These are phyloP conservation scores for Fraxinus baroniana DNA, from an alignment of 305 asterid genomes.

Conservation along the genomic window DNA sequence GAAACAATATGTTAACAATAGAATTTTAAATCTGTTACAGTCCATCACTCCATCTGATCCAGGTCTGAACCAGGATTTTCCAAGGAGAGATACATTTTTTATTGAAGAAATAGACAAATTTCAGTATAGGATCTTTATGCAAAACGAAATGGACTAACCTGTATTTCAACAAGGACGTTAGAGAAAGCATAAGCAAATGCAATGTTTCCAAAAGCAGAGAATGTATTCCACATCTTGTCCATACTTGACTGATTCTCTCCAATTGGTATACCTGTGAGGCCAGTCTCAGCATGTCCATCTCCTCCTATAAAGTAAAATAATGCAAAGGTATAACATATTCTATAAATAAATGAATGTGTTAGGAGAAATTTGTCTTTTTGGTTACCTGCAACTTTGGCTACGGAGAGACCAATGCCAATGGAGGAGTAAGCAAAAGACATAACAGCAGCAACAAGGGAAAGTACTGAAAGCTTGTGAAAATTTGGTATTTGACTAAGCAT, in stretches of 20 bases:
- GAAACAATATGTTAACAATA: not conserved
- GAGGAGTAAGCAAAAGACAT: constrained; percentile 55
- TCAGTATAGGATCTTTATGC: not conserved
- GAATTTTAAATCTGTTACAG: not conserved
- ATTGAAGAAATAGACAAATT: not conserved
- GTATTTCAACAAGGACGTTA: constrained; percentile 55
- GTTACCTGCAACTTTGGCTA: constrained; percentile 38
- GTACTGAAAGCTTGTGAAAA: constrained; percentile 31
- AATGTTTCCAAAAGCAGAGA: constrained; percentile 62
- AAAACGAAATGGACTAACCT: constrained; percentile 28
- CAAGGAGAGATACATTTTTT: not conserved
- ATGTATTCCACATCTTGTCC: constrained; percentile 59
- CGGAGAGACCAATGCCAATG: constrained; percentile 44
- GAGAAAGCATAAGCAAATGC: constrained; percentile 65
- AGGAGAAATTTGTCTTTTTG: not conserved
- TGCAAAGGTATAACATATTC: not conserved
- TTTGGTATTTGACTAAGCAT: constrained; percentile 41
- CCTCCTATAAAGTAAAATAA: not conserved
- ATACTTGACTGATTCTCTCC: constrained; percentile 25
- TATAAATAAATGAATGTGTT: not conserved
- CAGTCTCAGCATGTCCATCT: constrained; percentile 32
- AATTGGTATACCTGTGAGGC: constrained; percentile 46
- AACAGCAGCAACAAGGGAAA: constrained; percentile 41
- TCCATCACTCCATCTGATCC: not conserved
- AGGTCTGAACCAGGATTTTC: not conserved